Base-by-base conservation (phyloP, 2,329 filamentous ascomycete species). In the Fusarium incarnatum region DNA sequence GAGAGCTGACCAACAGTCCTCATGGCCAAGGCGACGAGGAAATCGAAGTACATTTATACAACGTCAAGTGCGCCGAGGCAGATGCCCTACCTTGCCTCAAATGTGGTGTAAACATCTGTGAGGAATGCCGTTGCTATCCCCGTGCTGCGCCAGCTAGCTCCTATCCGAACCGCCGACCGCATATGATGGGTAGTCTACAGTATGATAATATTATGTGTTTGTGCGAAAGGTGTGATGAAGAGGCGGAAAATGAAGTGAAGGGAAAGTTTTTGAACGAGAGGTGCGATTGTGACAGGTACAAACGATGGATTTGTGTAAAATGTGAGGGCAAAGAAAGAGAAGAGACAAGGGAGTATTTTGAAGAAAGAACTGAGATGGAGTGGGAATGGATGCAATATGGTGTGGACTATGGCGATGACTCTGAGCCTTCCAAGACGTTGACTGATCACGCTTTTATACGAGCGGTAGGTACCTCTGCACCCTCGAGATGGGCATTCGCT, bases 101-200 rank as follows among this genome's bases (percentile, higher is more conserved):
- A 22, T 73, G 68, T 9, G 56, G 52, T 4, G 52, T 73, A 20
- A 73, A 73, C 20, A 10, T 73, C 3, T 73, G 71, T 7, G 70
- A 73, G 2, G 71, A 73, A 57, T 73, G 71, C 2, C 62, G 68
- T 3, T 64, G 37, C 6, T 73, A 70, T 41, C 64, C 60, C 1
- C 68, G 71, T 0, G 61, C 47, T 15, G 40, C 57, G 11, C 60
- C 56, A 1, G 28, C 48, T 7, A 30, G 0, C 9, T 27, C 22
- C 0, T 44, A 49, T 6, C 54, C 64, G 0, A 27, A 60, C 9
- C 65, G 70, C 7, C 32, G 68, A 5, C 70, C 70, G 0, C 70
- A 73, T 12, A 30, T 67, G 1, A 63, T 58, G 20, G 49, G 42
- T 0, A 28, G 44, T 1, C 22, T 13, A 1, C 16, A 59, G 16